Evolutionary conservation across 108 stramenopile species (phyloP), one percentile per base, ranked within the genome.

Genomic region (Poteriospumella lacustris): DNA sequence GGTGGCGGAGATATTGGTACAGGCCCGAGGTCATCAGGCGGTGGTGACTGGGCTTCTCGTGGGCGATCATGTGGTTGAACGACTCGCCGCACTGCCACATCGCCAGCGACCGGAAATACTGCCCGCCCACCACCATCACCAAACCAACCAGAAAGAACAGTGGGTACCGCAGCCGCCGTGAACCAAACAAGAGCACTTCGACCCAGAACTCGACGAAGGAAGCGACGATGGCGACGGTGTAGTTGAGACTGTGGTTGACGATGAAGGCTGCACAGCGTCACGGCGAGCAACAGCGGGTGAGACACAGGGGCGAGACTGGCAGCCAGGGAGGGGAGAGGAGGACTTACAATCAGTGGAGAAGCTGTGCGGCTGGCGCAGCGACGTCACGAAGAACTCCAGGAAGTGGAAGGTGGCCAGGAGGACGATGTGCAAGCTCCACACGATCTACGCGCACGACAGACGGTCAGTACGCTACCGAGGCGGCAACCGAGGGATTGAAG

Each of bases 61-160:
- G 83, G 87, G 94, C 93, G 79, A 98, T 95, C 39, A 90, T 85
- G 83, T 98, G 97, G 59, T 93, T 91, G 86, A 98, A 98, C 78
- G 92, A 92, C 80, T 86, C 88, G 0, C 93, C 95, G 68, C 92
- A 92, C 15, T 92, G 93, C 44, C 85, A 80, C 93, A 98, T 95
- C 67, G 97, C 95, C 64, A 84, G 79, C 42, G 91, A 81, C 29
- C 97, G 92, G 59, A 92, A 85, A 0, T 76, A 75, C 79, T 95
- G 94, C 15, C 93, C 90, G 31, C 81, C 39, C 0, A 91, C 33
- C 2, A 91, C 90, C 38, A 96, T 76, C 0, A 77, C 28, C 24
- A 92, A 68, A 2, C 94, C 94, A 15, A 90, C 59, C 2, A 58
- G 43, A 79, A 29, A 31, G 29, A 47, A 9, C 15, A 26, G 1